Base-by-base conservation (phyloP, 2,329 filamentous ascomycete species). In the Fusarium haematococcum region DNA sequence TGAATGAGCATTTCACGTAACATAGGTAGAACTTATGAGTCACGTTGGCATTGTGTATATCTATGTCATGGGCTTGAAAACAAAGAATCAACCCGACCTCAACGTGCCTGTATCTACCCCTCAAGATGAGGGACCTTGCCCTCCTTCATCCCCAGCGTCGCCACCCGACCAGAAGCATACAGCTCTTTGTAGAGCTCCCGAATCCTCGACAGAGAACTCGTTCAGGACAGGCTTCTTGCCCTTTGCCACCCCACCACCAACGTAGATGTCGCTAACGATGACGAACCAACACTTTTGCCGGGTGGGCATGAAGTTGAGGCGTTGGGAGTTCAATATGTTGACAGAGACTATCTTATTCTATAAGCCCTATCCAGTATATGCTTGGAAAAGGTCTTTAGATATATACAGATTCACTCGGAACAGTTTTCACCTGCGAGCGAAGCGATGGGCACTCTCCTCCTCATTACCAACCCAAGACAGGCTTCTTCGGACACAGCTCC, bases 241-340 rank as follows among this genome's bases (percentile, higher is more conserved):
- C n/a, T 30, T 54, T 39, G 20, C 43, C 8, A 70, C 11, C 14
- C 16, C 25, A 14, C 30, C 35, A 25, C 41, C 41, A 45, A 73
- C 71, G 27, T 76, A 61, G 18, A 78, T 68, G 54, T 79, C 74
- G 7, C 76, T 74, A 9, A 79, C 48, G 14, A 78, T 59, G 9
- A 78, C 54, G 4, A 78, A 23, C 1, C 66, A 69, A 39, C 58
- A 23, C 41, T 23, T 3, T 48, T 48, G 20, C 13, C 43, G 4
- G n/a, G 7, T 6, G 43, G 25, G 7, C 13, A 16, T 25, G 13
- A 23, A 6, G 2, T 45, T 9, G 7, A 45, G 20, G 7, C 2
- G 43, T 16, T 5, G 20, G 13, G 43, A 16, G 14, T 14, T 8
- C 4, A 16, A 3, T 7, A 25, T 27, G 14, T 18, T 25, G 8